Conservation (phyloP, 306 rosid genomes). For the Acacia acuminata region DNA sequence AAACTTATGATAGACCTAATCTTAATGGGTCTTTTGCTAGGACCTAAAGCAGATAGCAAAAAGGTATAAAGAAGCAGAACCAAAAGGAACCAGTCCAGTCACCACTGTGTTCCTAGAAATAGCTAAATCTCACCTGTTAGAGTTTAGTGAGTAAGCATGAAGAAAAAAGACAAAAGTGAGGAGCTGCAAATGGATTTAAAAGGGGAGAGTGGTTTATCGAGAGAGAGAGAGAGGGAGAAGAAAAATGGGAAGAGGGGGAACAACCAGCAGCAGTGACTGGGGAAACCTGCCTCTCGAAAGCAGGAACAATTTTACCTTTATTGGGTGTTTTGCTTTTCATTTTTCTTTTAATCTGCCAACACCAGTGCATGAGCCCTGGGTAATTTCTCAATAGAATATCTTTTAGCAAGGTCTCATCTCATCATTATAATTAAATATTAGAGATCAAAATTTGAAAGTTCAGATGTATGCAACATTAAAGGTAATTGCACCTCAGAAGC, state of each 20-base stretch:
- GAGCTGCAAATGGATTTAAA: neutral
- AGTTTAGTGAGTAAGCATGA: neutral
- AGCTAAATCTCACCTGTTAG: neutral
- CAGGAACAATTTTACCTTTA: neutral
- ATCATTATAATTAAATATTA: neutral
- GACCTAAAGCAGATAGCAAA: neutral
- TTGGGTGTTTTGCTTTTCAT: neutral
- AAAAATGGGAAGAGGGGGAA: neutral
- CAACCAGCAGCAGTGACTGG: neutral
- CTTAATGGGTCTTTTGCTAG: neutral
- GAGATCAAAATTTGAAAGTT: neutral
- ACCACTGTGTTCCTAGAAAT: neutral
- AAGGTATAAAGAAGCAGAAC: neutral
- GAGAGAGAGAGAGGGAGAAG: too few relatives aligned
- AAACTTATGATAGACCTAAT: neutral
- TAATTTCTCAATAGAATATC: neutral
- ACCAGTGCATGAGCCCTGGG: neutral
- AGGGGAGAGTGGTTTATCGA: neutral
- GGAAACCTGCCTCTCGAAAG: neutral
- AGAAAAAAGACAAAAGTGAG: neutral
- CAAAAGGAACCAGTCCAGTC: neutral
- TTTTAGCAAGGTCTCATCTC: neutral
- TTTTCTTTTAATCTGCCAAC: neutral
- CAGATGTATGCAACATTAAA: neutral
- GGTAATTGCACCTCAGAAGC: slow-evolving; percentile 9